Evolutionary conservation across 495 filamentous ascomycete species (phyloP).

Genomic region (Thozetella sp.): DNA sequence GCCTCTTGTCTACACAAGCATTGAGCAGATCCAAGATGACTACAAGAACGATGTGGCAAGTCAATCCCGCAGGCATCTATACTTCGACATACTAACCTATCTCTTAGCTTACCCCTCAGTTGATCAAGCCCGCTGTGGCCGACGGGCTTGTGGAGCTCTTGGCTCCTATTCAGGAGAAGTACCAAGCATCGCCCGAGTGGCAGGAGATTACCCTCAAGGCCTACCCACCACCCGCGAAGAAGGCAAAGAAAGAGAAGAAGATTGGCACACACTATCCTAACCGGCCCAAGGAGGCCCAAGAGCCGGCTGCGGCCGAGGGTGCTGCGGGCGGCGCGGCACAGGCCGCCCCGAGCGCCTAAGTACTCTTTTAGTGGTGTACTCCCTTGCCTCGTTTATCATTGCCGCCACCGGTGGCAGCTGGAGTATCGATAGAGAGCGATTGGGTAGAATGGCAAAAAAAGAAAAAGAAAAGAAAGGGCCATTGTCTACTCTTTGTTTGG

Average conservation of each 20-base stretch:
- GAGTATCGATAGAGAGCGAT: too few species aligned
- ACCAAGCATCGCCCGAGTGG: slow-evolving; percentile 72
- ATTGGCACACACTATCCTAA: slow-evolving; percentile 66
- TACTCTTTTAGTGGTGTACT: too few species aligned
- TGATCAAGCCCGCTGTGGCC: slow-evolving; percentile 77
- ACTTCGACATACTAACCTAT: slow-evolving; percentile 13
- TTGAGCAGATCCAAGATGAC: slow-evolving; percentile 72
- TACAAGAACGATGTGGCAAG: slow-evolving; percentile 79
- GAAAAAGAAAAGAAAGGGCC: too few species aligned
- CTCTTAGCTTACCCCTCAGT: slow-evolving; percentile 75
- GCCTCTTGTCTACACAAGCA: slow-evolving; percentile 73
- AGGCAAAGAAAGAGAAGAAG: slow-evolving; percentile 78
- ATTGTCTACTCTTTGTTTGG: too few species aligned
- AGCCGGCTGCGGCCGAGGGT: too few species aligned
- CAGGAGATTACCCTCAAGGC: slow-evolving; percentile 78
- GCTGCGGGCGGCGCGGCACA: too few species aligned
- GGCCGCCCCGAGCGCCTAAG: too few species aligned
- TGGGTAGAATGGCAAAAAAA: too few species aligned
- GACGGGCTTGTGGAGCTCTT: slow-evolving; percentile 71
- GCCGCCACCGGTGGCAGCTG: too few species aligned
- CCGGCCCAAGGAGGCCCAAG: slow-evolving; percentile 4
- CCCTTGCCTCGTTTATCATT: too few species aligned
- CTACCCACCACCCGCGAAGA: slow-evolving; percentile 69
- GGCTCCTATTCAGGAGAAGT: slow-evolving; percentile 73
- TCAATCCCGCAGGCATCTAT: neutral